Evolutionary conservation across 2,329 filamentous ascomycete species (phyloP).

Genomic region (Phialemonium atrogriseum): DNA sequence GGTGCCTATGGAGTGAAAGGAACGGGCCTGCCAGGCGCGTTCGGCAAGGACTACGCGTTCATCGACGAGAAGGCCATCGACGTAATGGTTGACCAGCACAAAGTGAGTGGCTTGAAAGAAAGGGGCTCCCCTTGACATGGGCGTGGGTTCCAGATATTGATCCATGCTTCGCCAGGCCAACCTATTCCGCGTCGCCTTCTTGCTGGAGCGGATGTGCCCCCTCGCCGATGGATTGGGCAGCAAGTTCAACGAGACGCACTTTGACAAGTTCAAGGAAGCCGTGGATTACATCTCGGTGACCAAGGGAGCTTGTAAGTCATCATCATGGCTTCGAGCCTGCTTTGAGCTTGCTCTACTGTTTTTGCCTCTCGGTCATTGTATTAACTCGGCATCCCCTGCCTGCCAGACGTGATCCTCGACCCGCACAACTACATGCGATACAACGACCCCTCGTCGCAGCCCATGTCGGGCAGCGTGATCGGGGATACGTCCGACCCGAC

Average conservation of each 20-base stretch:
- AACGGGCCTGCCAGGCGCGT: slow-evolving; percentile 37
- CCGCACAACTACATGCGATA: slow-evolving; percentile 48
- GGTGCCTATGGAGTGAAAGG: slow-evolving; percentile 25
- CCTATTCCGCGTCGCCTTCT: slow-evolving; percentile 39
- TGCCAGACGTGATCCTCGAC: slow-evolving; percentile 35
- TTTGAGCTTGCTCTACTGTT: too few relatives aligned
- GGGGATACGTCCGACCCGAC: slow-evolving; percentile 34
- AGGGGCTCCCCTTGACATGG: too few relatives aligned
- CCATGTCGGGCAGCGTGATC: slow-evolving; percentile 38
- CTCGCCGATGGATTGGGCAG: slow-evolving; percentile 34
- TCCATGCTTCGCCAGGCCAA: slow-evolving; percentile 22
- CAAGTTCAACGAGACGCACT: slow-evolving; percentile 43
- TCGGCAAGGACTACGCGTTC: slow-evolving; percentile 41
- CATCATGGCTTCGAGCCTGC: too few relatives aligned
- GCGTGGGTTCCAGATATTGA: too few relatives aligned
- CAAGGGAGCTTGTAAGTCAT: slow-evolving; percentile 26
- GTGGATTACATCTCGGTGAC: slow-evolving; percentile 41
- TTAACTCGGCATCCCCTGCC: too few relatives aligned
- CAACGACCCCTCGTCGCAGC: slow-evolving; percentile 40
- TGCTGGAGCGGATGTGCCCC: slow-evolving; percentile 43
- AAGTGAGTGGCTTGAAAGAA: slow-evolving; percentile 23
- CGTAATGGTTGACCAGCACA: slow-evolving; percentile 35
- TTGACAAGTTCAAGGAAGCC: slow-evolving; percentile 32
- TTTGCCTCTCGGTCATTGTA: too few relatives aligned
- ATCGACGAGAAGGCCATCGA: slow-evolving; percentile 36